Evolutionary conservation across 768 basidiomycete genomes (phyloP), one percentile per base, ranked within the genome.

Genomic region (Hericium coralloides): DNA sequence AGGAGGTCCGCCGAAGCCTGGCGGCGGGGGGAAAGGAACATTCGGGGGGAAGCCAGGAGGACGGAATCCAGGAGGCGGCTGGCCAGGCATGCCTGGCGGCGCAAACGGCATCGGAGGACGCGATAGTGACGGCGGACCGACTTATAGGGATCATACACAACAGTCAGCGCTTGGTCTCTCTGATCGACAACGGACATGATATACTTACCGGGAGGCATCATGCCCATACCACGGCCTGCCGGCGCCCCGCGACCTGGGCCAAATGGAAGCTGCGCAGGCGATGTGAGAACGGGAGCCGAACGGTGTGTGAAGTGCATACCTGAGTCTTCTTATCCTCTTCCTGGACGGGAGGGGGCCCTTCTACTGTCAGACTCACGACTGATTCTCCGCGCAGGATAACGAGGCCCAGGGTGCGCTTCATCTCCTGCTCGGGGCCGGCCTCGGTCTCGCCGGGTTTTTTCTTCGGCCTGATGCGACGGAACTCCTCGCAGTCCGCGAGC

Each of bases 401-500:
- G 31, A 99, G 80, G n/a, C 97, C 97, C 20, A 99, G 80, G 0
- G 92, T 83, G 57, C 97, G 85, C 73, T 98, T 99, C 79, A 97
- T 87, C 76, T 98, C 95, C 71, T 95, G 92, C 70, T 85, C 83
- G 1, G 82, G 82, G 7, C 81, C 83, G 4, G 83, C 79, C 69
- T 86, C 90, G 39, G 67, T 72, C 73, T 84, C 85, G 25, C 89
- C 90, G 14, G 82, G 68, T 76, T 95, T 90, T 77, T 93, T 93
- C 79, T 98, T 98, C 39, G 89, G 88, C 62, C 89, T 77, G 43
- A 98, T 85, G 62, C 89, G 84, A 66, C 97, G 76, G 69, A 98
- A 99, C 73, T 99, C 97, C 72, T 99, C 97, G 68, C 95, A 98
- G 65, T 98, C 97, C 15, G 95, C 94, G 55, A 99, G 76, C 48